These are phyloP conservation scores for Musa balbisiana DNA, from an alignment of 202 grass and related monocot species.

Conservation along the genomic window DNA sequence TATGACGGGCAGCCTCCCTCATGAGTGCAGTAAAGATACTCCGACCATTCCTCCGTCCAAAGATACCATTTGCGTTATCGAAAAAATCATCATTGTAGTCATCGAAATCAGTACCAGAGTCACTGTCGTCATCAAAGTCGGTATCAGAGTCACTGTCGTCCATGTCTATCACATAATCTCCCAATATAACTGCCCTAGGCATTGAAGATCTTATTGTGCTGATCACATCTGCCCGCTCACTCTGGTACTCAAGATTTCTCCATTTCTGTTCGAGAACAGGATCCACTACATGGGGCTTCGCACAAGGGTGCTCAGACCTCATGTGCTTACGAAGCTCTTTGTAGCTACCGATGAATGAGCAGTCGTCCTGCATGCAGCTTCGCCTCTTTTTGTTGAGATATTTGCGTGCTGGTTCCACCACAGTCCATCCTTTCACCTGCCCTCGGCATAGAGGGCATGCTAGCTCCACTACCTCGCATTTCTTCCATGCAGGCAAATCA, in stretches of 20 bases:
- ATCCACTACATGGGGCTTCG: background rate
- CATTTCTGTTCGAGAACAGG: slow-evolving; percentile 14
- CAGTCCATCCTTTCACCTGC: slow-evolving; percentile 16
- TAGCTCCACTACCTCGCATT: background rate
- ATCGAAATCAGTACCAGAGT: background rate
- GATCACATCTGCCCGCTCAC: slow-evolving; percentile 14
- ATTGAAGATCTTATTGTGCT: slow-evolving; percentile 19
- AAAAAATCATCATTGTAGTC: background rate
- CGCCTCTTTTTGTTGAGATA: slow-evolving; percentile 18
- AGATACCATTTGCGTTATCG: background rate
- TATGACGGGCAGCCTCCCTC: background rate
- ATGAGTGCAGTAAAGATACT: slow-evolving; percentile 2
- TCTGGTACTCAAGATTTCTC: slow-evolving; percentile 8
- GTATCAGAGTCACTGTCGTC: background rate
- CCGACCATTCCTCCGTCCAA: background rate
- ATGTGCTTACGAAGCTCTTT: slow-evolving; percentile 11
- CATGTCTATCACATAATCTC: slow-evolving; percentile 23
- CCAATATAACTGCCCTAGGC: slow-evolving; percentile 10
- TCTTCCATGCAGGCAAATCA: slow-evolving; percentile 6
- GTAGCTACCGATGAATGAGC: slow-evolving; percentile 7
- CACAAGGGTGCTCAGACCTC: background rate
- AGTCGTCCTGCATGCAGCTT: slow-evolving; percentile 4
- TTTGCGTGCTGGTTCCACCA: slow-evolving; percentile 9
- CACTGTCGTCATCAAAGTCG: background rate
- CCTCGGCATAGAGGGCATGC: slow-evolving; percentile 13